These are phyloP conservation scores for Phytopythium boreale DNA, from an alignment of 352 stramenopile species.

Conservation along the genomic window DNA sequence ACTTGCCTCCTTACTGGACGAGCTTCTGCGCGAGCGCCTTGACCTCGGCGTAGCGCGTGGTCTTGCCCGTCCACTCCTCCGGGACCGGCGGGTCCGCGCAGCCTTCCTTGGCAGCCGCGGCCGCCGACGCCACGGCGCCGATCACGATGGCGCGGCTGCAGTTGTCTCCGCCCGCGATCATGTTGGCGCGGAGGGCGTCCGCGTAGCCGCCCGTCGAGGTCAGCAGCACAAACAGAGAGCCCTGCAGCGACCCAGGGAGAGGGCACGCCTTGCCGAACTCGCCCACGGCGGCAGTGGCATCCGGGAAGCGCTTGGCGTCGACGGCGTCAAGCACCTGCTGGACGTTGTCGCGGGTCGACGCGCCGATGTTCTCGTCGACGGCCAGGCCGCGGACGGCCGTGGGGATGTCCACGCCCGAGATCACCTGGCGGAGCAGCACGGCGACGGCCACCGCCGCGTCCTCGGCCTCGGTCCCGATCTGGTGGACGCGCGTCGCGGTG, in stretches of 20 bases:
- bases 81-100: not conserved
- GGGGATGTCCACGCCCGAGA: constrained; percentile 27
- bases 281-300: constrained; percentile 39
- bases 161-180: constrained; percentile 64
- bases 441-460: constrained; percentile 47
- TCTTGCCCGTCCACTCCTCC: constrained; percentile 3
- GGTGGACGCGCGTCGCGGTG: constrained; percentile 50
- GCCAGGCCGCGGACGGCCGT: constrained; percentile 37
- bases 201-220: constrained; percentile 32
- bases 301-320: constrained; percentile 31
- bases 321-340: constrained; percentile 49
- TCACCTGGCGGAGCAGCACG: constrained; percentile 50
- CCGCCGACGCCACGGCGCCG: constrained; percentile 44
- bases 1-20: too few relatives aligned
- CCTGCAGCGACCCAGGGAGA: constrained; percentile 53
- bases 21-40: constrained; percentile 30
- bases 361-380: constrained; percentile 31
- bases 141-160: constrained; percentile 67
- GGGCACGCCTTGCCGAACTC: constrained; percentile 60
- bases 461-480: constrained; percentile 43
- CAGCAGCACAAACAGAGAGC: constrained; percentile 56
- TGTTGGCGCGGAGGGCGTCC: constrained; percentile 50
- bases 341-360: constrained; percentile 26
- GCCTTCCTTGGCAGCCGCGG: constrained; percentile 6
- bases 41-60: constrained; percentile 26